Conservation (phyloP, 2,329 filamentous ascomycete species). For the Alternaria hordeiaustralica region DNA sequence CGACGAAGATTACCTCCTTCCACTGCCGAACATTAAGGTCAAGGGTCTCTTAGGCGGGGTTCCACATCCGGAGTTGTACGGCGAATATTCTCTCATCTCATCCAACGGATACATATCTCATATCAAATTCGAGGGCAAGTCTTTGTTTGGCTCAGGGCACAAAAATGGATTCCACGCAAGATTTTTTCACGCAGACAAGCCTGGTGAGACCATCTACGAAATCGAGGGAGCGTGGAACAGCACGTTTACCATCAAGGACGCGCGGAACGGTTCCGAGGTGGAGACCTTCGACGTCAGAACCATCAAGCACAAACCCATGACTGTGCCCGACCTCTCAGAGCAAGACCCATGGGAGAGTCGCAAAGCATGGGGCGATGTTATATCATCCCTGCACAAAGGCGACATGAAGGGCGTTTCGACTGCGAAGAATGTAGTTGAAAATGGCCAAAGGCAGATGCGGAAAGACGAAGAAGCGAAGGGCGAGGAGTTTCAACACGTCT, state of each 20-base stretch:
- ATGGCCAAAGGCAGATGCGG: slow-evolving; percentile 52
- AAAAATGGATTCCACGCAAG: slow-evolving; percentile 53
- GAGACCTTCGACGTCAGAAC: slow-evolving; percentile 46
- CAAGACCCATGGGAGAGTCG: slow-evolving; percentile 56
- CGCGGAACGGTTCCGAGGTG: slow-evolving; percentile 39
- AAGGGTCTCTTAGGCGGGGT: slow-evolving; percentile 53
- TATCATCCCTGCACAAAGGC: slow-evolving; percentile 46
- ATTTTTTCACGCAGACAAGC: slow-evolving; percentile 45
- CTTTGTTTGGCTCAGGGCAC: slow-evolving; percentile 47
- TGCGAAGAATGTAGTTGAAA: slow-evolving; percentile 42
- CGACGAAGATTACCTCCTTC: slow-evolving; percentile 54
- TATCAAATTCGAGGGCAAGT: slow-evolving; percentile 54
- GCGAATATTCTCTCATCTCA: slow-evolving; percentile 50
- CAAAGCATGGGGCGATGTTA: slow-evolving; percentile 53
- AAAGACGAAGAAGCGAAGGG: slow-evolving; percentile 47
- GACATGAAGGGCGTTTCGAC: slow-evolving; percentile 50
- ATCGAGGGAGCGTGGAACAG: slow-evolving; percentile 53
- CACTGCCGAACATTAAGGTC: slow-evolving; percentile 55
- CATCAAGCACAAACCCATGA: slow-evolving; percentile 25
- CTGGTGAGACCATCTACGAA: slow-evolving; percentile 45
- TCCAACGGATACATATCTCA: slow-evolving; percentile 52
- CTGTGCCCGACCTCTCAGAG: slow-evolving; percentile 38
- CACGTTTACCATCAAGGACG: slow-evolving; percentile 48
- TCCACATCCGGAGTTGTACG: slow-evolving; percentile 54
- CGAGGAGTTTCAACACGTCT: slow-evolving; percentile 48